Evolutionary conservation across 805 yeast genomes (phyloP).

Genomic region (Candida coleopterorum): DNA sequence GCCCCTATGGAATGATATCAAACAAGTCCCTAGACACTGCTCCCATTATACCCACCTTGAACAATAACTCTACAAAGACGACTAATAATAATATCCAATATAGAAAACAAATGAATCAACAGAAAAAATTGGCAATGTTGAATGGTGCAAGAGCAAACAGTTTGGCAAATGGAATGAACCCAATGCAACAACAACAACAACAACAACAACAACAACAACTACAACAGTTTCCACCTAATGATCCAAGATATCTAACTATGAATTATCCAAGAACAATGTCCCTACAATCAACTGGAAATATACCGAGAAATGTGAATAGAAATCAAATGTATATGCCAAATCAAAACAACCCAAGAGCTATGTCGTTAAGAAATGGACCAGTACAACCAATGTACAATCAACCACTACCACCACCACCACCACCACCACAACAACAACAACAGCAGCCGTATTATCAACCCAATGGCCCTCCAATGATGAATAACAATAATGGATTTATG

Average conservation of each 20-base stretch:
- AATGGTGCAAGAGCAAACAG: conserved; percentile 45
- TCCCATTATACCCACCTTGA: conserved; percentile 66
- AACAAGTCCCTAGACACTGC: conserved; percentile 47
- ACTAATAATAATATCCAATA: conserved; percentile 51
- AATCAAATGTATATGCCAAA: conserved; percentile 4
- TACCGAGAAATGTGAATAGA: conserved; percentile 1
- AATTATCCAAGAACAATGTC: conserved; percentile 16
- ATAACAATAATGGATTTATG: not conserved
- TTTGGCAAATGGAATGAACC: conserved; percentile 31
- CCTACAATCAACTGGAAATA: conserved; percentile 8
- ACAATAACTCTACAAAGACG: not conserved
- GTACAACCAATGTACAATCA: not conserved
- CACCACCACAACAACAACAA: conserved; percentile 7
- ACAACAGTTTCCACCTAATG: too few relatives aligned
- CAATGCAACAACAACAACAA: conserved; percentile 16
- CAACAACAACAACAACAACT: conserved; percentile 9
- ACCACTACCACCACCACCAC: conserved; percentile 5
- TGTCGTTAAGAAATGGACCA: conserved; percentile 19
- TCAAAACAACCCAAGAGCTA: conserved; percentile 18
- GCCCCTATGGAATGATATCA: conserved; percentile 52
- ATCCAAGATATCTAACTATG: conserved; percentile 2
- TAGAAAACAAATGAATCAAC: conserved; percentile 64
- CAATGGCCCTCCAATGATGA: conserved; percentile 2
- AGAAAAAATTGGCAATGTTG: conserved; percentile 53
- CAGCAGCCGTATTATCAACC: not conserved